phyloP scores from a whole-genome alignment of 2,329 filamentous ascomycete species.

The Epichloe scottii region DNA sequence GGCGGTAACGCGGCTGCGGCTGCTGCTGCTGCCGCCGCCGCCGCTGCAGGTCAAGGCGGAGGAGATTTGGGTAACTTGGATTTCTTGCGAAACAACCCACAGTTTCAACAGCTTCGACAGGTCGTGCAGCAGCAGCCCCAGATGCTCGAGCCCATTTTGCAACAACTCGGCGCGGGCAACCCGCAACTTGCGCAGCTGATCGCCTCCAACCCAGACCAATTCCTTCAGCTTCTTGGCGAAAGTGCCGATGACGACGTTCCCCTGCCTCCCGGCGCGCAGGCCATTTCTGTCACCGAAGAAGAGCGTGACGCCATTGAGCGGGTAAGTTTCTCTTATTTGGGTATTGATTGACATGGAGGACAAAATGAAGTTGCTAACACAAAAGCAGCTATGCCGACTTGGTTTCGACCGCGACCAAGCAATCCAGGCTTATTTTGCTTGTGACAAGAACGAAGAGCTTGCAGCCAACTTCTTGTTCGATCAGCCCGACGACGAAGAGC shows the following conservation, averaged over 20 bases:
- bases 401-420: slow-evolving; percentile 89
- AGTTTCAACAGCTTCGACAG: slow-evolving; percentile 95
- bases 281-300: slow-evolving; percentile 86
- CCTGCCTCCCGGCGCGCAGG: slow-evolving; percentile 76
- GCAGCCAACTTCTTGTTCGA: slow-evolving; percentile 98
- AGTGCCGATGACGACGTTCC: slow-evolving; percentile 74
- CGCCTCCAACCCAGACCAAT: slow-evolving; percentile 82
- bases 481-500: slow-evolving; percentile 76
- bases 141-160: slow-evolving; percentile 96
- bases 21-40: slow-evolving; percentile 36
- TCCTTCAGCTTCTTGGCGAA: slow-evolving; percentile 80
- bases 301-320: slow-evolving; percentile 95
- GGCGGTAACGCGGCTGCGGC: slow-evolving; percentile 28
- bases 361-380: background rate
- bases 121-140: slow-evolving; percentile 95
- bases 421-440: slow-evolving; percentile 97
- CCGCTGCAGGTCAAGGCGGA: slow-evolving; percentile 35
- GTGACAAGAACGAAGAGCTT: slow-evolving; percentile 98
- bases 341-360: background rate
- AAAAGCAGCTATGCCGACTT: slow-evolving; percentile 67
- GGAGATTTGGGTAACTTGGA: slow-evolving; percentile 68
- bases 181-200: slow-evolving; percentile 90
- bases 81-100: slow-evolving; percentile 86
- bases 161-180: slow-evolving; percentile 90
- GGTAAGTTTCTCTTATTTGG: slow-evolving; percentile 33